Evolutionary conservation across 768 basidiomycete species (phyloP), one percentile per base, ranked within the genome.

Genomic region (Cystofilobasidium capitatum): DNA sequence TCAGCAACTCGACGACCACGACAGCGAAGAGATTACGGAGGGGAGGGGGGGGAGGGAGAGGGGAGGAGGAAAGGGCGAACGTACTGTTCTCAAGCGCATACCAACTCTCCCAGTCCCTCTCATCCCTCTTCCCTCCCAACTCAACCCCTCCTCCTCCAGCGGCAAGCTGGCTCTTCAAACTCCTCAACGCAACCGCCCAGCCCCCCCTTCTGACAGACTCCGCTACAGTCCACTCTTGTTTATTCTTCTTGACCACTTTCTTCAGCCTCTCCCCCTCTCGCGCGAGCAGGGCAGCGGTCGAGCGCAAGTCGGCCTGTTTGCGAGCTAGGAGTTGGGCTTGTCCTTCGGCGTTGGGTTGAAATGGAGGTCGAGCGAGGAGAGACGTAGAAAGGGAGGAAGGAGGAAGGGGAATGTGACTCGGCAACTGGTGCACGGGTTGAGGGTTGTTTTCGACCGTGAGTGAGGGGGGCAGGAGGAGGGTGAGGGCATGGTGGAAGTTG

Each of bases 401-500:
- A 2, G 44, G 37, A 36, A 66, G 45, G 29, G 65, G 65, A 36
- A 66, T 42, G 35, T 59, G 44, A 9, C 58, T 35, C 10, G 65
- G 65, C 24, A 66, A 44, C 13, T n/a, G 2, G 20, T 37, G 36
- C n/a, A 33, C 31, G 13, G 57, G 17, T 22, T 45, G 22, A 1
- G 40, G 57, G 44, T 40, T 36, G 1, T 31, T 4, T 12, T 22
- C 13, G 58, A n/a, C 20, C 9, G 65, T 51, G 45, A 35, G 45
- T 0, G 58, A 20, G 10, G 65, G 22, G 0, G 65, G 65, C 20
- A 66, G 65, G 24, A 66, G 65, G 17, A 66, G 58, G 0, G 58
- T 60, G 36, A 66, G 45, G 45, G 60, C 37, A 58, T 51, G 45
- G 31, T 60, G 45, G 26, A 66, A 58, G 55, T 59, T 59, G 35